These are phyloP conservation scores for Biancaea sappan DNA, from an alignment of 306 rosid genomes.

Conservation along the genomic window DNA sequence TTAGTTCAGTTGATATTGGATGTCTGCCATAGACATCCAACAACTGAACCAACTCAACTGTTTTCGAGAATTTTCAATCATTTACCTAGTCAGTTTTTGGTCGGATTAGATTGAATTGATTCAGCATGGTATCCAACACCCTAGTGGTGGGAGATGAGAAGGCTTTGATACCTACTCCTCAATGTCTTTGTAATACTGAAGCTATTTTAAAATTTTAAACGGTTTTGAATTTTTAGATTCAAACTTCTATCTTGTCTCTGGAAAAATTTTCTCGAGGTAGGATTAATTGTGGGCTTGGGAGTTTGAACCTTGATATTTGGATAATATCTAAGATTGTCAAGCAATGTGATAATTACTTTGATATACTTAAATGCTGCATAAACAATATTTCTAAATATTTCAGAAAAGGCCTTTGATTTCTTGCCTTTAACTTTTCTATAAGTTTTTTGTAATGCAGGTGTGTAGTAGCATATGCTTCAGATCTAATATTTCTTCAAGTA, in stretches of 20 bases:
- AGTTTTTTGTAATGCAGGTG: conserved; percentile 60
- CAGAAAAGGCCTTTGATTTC: conserved; percentile 15
- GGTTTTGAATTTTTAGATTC: neutral
- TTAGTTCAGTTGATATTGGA: no score
- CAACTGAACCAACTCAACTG: no score
- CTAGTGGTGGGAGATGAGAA: neutral
- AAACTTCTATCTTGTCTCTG: conserved; percentile 4
- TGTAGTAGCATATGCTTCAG: conserved; percentile 91
- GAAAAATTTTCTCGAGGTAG: conserved; percentile 16
- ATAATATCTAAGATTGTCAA: conserved; percentile 6
- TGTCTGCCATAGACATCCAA: no score
- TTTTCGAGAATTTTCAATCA: no score
- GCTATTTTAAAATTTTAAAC: neutral
- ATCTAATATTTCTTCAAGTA: conserved; percentile 71
- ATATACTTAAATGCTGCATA: neutral
- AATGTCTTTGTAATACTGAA: conserved; percentile 8
- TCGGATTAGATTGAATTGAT: no score
- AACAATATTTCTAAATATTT: neutral
- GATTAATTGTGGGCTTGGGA: conserved; percentile 17
- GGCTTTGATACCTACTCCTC: neutral
- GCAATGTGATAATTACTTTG: neutral
- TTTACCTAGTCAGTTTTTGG: no score
- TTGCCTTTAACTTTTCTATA: neutral
- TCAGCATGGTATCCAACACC: no score
- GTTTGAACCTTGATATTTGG: conserved; percentile 15